Percentiles rank a stretch among this genome's conserved stretches.
phyloP scores from a whole-genome alignment of 2,329 filamentous ascomycete species.

The Septoria petroselini region DNA sequence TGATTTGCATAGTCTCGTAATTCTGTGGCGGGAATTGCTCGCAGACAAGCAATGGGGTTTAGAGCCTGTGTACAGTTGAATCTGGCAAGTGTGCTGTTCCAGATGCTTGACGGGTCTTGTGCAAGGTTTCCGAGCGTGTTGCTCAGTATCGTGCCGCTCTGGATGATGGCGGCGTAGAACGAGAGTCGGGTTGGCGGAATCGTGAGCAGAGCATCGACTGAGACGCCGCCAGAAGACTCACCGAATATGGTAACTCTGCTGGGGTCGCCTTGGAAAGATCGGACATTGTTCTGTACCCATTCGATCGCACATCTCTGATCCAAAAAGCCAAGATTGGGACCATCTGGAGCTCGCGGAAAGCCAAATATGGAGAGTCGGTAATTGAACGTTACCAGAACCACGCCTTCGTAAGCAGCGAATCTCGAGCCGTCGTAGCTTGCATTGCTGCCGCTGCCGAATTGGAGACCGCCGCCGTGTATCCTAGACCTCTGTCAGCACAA shows the following conservation, averaged over 20 bases:
- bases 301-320: conserved; percentile 40
- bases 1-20: conserved; percentile 14
- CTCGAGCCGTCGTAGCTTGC: conserved; percentile 35
- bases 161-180: conserved; percentile 25
- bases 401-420: conserved; percentile 38
- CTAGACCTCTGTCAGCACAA: too few species aligned
- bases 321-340: conserved; percentile 41
- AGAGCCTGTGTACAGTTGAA: conserved; percentile 12
- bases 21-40: conserved; percentile 8
- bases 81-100: conserved; percentile 4
- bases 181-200: conserved; percentile 19
- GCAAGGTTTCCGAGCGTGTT: conserved; percentile 1
- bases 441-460: conserved; percentile 11
- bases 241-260: conserved; percentile 40
- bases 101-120: conserved; percentile 5
- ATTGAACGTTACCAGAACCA: conserved; percentile 36
- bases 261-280: conserved; percentile 52
- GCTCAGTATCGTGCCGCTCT: conserved; percentile 2
- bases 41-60: conserved; percentile 14
- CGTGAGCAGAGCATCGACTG: conserved; percentile 18
- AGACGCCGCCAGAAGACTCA: conserved; percentile 23
- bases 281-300: conserved; percentile 41
- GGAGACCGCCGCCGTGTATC: conserved; percentile 46
- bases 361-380: conserved; percentile 42
- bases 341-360: conserved; percentile 40